Conservation (phyloP, 768 basidiomycete species). For the Russula earlei region DNA sequence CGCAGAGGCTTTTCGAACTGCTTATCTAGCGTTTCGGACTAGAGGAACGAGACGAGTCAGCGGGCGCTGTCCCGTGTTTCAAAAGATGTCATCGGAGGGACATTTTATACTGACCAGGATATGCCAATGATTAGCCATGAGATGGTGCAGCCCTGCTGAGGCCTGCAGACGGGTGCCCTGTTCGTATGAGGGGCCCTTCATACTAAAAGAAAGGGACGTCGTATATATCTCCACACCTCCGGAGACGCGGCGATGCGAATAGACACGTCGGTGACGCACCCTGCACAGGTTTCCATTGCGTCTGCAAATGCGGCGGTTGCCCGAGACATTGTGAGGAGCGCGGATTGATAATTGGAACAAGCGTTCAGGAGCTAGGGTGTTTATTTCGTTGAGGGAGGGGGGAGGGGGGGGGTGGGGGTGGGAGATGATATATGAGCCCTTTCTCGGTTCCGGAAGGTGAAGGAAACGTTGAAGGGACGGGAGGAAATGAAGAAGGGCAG, state of each 20-base stretch:
- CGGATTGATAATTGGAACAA: constrained; percentile 72
- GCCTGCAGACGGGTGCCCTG: constrained; percentile 76
- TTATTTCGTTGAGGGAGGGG: not conserved
- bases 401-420: too few relatives aligned
- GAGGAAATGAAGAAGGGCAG: not conserved
- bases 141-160: constrained; percentile 80
- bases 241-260: not conserved
- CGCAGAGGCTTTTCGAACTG: constrained; percentile 84
- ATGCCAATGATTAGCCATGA: constrained; percentile 89
- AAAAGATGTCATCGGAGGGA: not conserved
- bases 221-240: not conserved
- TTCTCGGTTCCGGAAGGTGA: not conserved
- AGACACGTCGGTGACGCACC: constrained; percentile 37
- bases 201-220: constrained; percentile 29
- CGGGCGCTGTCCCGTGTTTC: not conserved
- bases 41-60: not conserved
- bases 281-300: constrained; percentile 75
- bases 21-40: constrained; percentile 82
- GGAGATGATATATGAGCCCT: not conserved
- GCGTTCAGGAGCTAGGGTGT: constrained; percentile 55
- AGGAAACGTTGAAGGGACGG: not conserved
- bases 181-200: constrained; percentile 76
- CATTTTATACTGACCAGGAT: constrained; percentile 52
- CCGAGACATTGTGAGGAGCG: constrained; percentile 70
- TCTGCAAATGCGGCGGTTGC: constrained; percentile 81